Conservation (phyloP, 2,329 filamentous ascomycete genomes). For the Shiraia sp. region DNA sequence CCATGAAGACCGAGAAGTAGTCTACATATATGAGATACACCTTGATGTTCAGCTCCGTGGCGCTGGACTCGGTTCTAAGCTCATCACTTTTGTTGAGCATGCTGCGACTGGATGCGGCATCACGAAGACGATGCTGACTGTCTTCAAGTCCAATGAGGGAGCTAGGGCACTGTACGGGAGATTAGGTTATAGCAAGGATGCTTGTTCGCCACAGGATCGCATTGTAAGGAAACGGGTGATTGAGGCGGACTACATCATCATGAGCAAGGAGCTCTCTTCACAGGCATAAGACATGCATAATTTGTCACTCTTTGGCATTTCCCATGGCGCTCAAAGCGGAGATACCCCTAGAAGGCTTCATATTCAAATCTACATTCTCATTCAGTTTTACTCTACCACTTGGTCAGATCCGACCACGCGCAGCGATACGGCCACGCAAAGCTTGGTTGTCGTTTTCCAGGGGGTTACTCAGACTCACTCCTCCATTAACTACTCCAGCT, state of each 20-base stretch:
- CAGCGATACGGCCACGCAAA: no score
- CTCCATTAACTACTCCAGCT: not conserved
- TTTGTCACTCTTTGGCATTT: not conserved
- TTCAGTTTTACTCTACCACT: no score
- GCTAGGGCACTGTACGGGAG: constrained; percentile 65
- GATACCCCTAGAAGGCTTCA: no score
- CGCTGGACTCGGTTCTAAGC: constrained; percentile 63
- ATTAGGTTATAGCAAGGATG: constrained; percentile 60
- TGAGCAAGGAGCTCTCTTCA: constrained; percentile 23
- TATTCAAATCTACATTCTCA: no score
- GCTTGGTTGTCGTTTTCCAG: no score
- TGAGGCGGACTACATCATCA: constrained; percentile 30
- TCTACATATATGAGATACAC: constrained; percentile 83
- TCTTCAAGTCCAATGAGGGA: constrained; percentile 64
- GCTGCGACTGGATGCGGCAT: constrained; percentile 61
- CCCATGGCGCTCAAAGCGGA: no score
- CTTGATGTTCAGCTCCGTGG: constrained; percentile 61
- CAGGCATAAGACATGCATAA: not conserved
- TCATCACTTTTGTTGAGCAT: constrained; percentile 61
- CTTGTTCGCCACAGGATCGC: constrained; percentile 56
- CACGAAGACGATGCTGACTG: constrained; percentile 73
- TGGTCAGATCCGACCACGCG: no score
- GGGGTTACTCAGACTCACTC: no score
- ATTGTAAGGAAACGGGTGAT: constrained; percentile 23
- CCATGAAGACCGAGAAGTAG: constrained; percentile 55